These are phyloP conservation scores for Pythium phragmitis DNA, from an alignment of 352 stramenopile species.

Conservation along the genomic window DNA sequence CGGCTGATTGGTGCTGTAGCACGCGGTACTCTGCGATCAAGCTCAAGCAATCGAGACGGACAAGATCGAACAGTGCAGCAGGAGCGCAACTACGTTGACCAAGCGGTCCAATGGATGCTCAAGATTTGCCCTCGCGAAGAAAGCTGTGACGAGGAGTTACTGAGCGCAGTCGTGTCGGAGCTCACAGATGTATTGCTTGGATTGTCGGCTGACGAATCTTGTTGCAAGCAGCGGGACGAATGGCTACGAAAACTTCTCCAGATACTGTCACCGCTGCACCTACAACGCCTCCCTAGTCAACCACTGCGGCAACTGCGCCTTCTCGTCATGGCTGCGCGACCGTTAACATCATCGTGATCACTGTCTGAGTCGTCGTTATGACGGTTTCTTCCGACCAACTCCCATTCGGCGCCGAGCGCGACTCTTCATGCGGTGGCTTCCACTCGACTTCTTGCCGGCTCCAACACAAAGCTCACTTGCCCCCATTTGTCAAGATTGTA, in stretches of 20 bases:
- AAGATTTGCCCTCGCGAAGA: background rate
- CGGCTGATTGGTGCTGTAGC: conserved; percentile 3
- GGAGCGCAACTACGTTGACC: background rate
- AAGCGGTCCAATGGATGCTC: conserved; percentile 21
- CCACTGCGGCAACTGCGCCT: conserved; percentile 20
- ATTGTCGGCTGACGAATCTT: background rate
- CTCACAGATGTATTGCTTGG: conserved; percentile 2
- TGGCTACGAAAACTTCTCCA: conserved; percentile 19
- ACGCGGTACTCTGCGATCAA: conserved; percentile 6
- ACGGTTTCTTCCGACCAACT: too few species aligned
- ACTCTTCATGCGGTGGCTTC: too few species aligned
- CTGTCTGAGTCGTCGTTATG: too few species aligned
- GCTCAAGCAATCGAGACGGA: background rate
- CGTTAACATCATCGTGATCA: background rate
- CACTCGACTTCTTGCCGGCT: background rate
- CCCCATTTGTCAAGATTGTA: background rate
- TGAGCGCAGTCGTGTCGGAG: background rate
- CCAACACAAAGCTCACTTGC: too few species aligned
- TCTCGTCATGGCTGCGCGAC: conserved; percentile 12
- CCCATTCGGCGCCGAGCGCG: too few species aligned
- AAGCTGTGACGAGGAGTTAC: background rate
- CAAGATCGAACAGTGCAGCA: background rate
- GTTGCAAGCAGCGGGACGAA: conserved; percentile 9
- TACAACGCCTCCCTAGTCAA: background rate
- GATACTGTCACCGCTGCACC: conserved; percentile 12